Evolutionary conservation across 2,329 filamentous ascomycete genomes (phyloP).

Genomic region (Pseudogymnoascus sp.): DNA sequence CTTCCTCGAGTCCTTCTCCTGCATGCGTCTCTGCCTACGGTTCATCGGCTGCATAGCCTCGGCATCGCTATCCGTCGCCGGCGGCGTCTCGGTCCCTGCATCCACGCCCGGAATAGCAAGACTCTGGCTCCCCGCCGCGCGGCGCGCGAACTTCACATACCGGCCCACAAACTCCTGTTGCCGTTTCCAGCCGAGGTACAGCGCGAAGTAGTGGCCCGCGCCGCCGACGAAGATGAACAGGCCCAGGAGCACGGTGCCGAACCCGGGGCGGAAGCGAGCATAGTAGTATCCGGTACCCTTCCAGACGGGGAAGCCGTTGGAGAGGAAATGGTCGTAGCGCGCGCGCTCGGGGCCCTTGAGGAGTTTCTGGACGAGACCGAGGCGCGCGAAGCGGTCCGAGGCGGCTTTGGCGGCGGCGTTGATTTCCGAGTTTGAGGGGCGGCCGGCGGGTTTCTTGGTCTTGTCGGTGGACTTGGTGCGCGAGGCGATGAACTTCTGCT

Average conservation of each 20-base stretch:
- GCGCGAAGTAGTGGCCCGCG: conserved; percentile 74
- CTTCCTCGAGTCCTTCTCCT: conserved; percentile 76
- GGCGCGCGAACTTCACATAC: conserved; percentile 83
- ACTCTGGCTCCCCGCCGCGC: conserved; percentile 79
- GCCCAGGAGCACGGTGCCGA: conserved; percentile 75
- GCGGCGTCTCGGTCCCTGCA: conserved; percentile 35
- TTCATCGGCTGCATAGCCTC: conserved; percentile 57
- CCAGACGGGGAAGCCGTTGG: conserved; percentile 91
- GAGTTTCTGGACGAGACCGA: conserved; percentile 78
- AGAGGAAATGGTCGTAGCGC: conserved; percentile 89
- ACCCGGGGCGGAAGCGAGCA: conserved; percentile 79
- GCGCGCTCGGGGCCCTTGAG: conserved; percentile 72
- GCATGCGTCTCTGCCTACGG: conserved; percentile 77
- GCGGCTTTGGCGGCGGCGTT: conserved; percentile 72
- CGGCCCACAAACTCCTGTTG: conserved; percentile 85
- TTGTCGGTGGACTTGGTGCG: conserved; percentile 47
- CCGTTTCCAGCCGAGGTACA: conserved; percentile 81
- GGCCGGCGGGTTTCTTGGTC: conserved; percentile 38
- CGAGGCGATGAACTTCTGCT: conserved; percentile 68
- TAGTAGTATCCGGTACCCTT: conserved; percentile 99
- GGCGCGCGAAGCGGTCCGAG: conserved; percentile 71
- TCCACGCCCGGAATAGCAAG: conserved; percentile 62
- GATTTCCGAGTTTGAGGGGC: conserved; percentile 61
- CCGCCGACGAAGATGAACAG: conserved; percentile 78
- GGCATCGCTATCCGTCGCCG: conserved; percentile 38